A percentile compares a stretch with the other conserved stretches of the same genome.
Conservation (phyloP, 352 stramenopile species). For the Peronospora farinosa region DNA sequence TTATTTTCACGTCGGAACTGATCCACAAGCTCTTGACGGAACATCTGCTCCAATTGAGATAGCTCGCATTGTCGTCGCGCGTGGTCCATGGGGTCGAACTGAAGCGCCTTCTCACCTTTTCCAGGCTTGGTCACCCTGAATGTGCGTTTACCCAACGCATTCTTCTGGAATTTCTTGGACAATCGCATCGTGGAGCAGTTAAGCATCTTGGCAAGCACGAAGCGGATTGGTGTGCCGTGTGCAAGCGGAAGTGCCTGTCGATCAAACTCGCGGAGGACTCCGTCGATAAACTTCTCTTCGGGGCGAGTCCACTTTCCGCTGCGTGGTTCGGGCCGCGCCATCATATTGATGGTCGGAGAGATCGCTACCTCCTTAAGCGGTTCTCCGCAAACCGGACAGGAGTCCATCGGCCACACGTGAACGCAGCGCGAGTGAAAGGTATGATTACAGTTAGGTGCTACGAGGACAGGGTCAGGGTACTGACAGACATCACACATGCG, state of each 20-base stretch:
- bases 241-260: slow-evolving; percentile 64
- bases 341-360: slow-evolving; percentile 61
- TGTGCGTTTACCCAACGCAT: slow-evolving; percentile 79
- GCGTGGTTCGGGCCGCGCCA: slow-evolving; percentile 54
- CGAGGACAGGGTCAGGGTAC: slow-evolving; percentile 72
- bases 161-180: slow-evolving; percentile 88
- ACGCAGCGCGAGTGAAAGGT: slow-evolving; percentile 84
- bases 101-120: slow-evolving; percentile 58
- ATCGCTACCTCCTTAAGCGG: slow-evolving; percentile 59
- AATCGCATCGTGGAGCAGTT: slow-evolving; percentile 87
- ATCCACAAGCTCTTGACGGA: slow-evolving; percentile 76
- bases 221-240: slow-evolving; percentile 75
- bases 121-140: slow-evolving; percentile 66
- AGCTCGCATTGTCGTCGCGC: slow-evolving; percentile 61
- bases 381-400: slow-evolving; percentile 56
- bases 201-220: slow-evolving; percentile 79
- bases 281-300: slow-evolving; percentile 83
- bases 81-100: slow-evolving; percentile 67
- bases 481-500: slow-evolving; percentile 70
- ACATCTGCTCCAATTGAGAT: slow-evolving; percentile 61
- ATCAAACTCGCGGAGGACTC: slow-evolving; percentile 79
- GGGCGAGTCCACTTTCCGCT: slow-evolving; percentile 81
- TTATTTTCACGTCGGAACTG: slow-evolving; percentile 82
- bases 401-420: slow-evolving; percentile 63
- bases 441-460: slow-evolving; percentile 62